Evolutionary conservation across 108 stramenopile genomes (phyloP), one percentile per base, ranked within the genome.

Genomic region (Schizochytrium sp.): DNA sequence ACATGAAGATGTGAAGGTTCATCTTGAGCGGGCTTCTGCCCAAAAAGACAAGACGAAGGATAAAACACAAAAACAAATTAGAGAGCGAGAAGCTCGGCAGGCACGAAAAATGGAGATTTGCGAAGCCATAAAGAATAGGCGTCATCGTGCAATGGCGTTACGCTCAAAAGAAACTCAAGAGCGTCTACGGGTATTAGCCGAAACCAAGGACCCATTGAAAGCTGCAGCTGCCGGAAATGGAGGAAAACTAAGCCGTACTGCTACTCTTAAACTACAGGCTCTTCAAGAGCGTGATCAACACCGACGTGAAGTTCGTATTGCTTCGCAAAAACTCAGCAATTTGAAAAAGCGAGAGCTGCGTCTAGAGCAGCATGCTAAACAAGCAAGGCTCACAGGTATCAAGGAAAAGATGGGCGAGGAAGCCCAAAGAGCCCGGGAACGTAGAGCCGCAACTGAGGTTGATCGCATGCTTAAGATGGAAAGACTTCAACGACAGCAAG

Each of bases 71-170:
- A 53, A 83, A 10, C 50, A 40, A 5, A 55, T 7, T n/a, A 47
- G 5, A 40, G 55, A 3, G 28, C 64, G 64, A 7, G 64, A 69
- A 15, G 64, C 15, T 7, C 64, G 64, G 2, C 64, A 69, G 28
- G 64, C 64, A 8, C 64, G 64, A 47, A 83, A 83, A 53, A 83
- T 49, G 76, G 76, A 83, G 3, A 83, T 69, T 15, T 69, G 76
- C 47, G 55, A 2, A 5, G 76, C 28, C 76, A 83, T 49, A 47
- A 28, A 49, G 76, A 83, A 7, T 13, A 83, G 50, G 10, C 76
- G 76, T 8, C 64, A 44, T 7, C 64, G 64, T 2, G 64, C 64
- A 69, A 69, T 69, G 76, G 76, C 19, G 28, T 55, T 13, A 40
- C 76, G 10, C 76, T 49, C n/a, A n/a, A 13, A 46, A 50, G 76